Conservation (phyloP, 1,284 basidiomycete species). For the Pyrrhoderma noxium region DNA sequence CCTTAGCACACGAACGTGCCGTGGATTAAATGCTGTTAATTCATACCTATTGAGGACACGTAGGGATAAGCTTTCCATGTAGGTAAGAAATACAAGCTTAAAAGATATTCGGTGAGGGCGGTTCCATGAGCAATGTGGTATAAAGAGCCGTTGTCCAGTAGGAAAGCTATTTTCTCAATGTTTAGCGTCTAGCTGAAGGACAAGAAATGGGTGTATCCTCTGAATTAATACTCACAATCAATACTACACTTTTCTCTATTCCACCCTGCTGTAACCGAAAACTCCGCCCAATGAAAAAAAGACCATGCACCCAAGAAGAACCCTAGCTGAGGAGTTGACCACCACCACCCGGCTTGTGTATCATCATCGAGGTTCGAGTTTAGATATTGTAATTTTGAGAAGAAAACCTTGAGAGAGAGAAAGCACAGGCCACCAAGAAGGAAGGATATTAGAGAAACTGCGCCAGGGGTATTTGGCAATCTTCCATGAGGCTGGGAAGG, state of each 20-base stretch:
- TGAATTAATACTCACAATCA: slow-evolving; percentile 65
- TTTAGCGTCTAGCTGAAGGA: neutral
- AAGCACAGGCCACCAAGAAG: slow-evolving; percentile 59
- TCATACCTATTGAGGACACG: slow-evolving; percentile 52
- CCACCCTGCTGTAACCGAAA: slow-evolving; percentile 92
- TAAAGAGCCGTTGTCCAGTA: slow-evolving; percentile 83
- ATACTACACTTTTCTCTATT: slow-evolving; percentile 89
- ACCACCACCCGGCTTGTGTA: slow-evolving; percentile 36
- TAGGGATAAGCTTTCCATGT: slow-evolving; percentile 47
- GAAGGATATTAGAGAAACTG: slow-evolving; percentile 67
- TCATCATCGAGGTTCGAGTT: slow-evolving; percentile 8
- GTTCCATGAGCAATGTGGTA: slow-evolving; percentile 84
- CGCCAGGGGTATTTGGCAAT: slow-evolving; percentile 80
- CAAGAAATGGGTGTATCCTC: neutral
- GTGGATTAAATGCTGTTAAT: too few relatives aligned
- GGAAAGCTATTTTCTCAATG: slow-evolving; percentile 60
- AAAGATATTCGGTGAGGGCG: slow-evolving; percentile 77
- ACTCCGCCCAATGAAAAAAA: slow-evolving; percentile 91
- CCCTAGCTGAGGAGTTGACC: slow-evolving; percentile 71
- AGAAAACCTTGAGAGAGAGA: slow-evolving; percentile 46
- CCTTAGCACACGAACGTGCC: too few relatives aligned
- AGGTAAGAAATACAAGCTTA: slow-evolving; percentile 64
- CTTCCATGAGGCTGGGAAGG: slow-evolving; percentile 40
- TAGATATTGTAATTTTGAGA: slow-evolving; percentile 32
- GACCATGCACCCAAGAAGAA: slow-evolving; percentile 79